Evolutionary conservation across 2,329 filamentous ascomycete species (phyloP), one percentile per base, ranked within the genome.

Genomic region (Cryphonectria carpinicola): DNA sequence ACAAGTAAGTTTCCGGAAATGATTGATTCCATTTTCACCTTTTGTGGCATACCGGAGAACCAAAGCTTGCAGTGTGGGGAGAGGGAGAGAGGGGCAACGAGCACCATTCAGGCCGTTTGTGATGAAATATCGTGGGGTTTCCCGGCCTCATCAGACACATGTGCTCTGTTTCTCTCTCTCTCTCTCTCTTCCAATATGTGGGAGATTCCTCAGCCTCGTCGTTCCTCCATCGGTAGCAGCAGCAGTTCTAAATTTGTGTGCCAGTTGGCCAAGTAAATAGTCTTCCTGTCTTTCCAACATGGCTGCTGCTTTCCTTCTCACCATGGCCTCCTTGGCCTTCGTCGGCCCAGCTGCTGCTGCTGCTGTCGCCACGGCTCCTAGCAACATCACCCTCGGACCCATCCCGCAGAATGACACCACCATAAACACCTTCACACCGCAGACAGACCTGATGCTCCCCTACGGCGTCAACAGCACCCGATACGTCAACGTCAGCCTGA

Each of bases 401-500:
- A 66, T 69, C 46, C 39, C 60, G 8, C 46, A 37, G n/a, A 60
- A 67, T 17, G 32, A 25, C 52, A 66, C 52, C 37, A 58, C 19
- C 28, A n/a, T 43, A 19, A 63, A 70, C 7, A 25, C 25, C 17
- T 52, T 69, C 19, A 25, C 58, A 10, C 66, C 70, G 4, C 54
- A 56, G 25, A 46, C 66, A n/a, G 65, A 71, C 7, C 66, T 71
- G 8, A n/a, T 43, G 3, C 62, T 71, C 6, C 14, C 43, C 54
- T 71, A 71, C n/a, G 70, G 70, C 6, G 61, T 71, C 1, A 56
- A 69, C 28, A 62, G 46, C 14, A 63, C 61, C 3, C 41, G 63
- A n/a, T 68, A 62, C 17, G 70, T 71, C 62, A 71, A 71, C 37
- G n/a, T 71, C 10, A 65, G 61, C 25, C 17, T 71, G 37, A 69